Evolutionary conservation across 495 filamentous ascomycete genomes (phyloP).

Genomic region (Choiromyces venosus): DNA sequence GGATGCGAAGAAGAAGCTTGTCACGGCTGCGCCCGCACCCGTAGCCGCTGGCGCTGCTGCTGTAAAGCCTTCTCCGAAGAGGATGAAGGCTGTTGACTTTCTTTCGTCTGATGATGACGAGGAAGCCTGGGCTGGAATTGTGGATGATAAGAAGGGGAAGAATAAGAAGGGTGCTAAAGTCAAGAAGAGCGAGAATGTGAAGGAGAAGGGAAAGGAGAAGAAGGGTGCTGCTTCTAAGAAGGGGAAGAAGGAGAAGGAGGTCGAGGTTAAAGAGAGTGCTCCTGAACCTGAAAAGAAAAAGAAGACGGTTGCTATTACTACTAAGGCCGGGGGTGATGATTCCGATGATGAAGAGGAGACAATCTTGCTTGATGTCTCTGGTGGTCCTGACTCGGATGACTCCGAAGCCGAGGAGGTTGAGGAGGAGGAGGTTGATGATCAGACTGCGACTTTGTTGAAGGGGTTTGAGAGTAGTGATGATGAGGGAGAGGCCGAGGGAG

Average conservation of each 20-base stretch:
- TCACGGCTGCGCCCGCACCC: slow-evolving; percentile 13
- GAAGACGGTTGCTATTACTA: slow-evolving; percentile 39
- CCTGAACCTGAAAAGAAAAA: slow-evolving; percentile 25
- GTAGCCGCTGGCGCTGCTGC: background rate
- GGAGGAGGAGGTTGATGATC: slow-evolving; percentile 55
- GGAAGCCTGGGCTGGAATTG: slow-evolving; percentile 32
- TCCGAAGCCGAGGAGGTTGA: slow-evolving; percentile 45
- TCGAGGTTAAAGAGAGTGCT: slow-evolving; percentile 12
- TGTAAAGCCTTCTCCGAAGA: slow-evolving; percentile 16
- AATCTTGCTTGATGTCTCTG: slow-evolving; percentile 24
- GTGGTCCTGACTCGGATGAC: slow-evolving; percentile 38
- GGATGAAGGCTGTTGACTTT: slow-evolving; percentile 38
- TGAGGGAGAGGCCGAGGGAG: slow-evolving; percentile 50
- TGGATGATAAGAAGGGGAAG: slow-evolving; percentile 22
- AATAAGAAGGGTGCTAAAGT: slow-evolving; percentile 23
- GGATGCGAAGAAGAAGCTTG: slow-evolving; percentile 7
- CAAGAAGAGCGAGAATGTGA: slow-evolving; percentile 11
- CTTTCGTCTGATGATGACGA: slow-evolving; percentile 36
- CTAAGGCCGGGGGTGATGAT: slow-evolving; percentile 45
- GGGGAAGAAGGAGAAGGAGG: slow-evolving; percentile 16
- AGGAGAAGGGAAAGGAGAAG: slow-evolving; percentile 11
- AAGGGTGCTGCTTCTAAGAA: slow-evolving; percentile 20
- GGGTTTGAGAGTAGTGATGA: slow-evolving; percentile 77
- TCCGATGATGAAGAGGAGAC: slow-evolving; percentile 41
- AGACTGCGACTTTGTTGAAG: slow-evolving; percentile 63